phyloP scores from a whole-genome alignment of 2,329 filamentous ascomycete genomes.

The Paraphaeosphaeria sporulosa region DNA sequence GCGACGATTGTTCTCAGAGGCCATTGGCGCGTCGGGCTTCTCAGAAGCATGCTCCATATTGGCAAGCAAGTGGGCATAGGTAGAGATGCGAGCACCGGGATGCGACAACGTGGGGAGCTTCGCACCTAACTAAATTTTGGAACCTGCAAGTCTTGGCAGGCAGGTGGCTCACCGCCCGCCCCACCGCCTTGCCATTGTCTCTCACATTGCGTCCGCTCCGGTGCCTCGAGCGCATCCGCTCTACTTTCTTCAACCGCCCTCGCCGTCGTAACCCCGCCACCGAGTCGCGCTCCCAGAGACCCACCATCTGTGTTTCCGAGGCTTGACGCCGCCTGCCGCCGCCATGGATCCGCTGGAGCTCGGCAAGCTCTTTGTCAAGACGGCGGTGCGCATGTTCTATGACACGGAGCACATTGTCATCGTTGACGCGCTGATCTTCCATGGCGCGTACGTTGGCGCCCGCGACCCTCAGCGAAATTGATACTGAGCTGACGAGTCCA shows the following conservation, averaged over 20 bases:
- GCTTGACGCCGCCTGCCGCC: constrained; percentile 9
- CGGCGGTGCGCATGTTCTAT: constrained; percentile 85
- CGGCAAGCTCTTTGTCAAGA: constrained; percentile 82
- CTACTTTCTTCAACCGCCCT: background rate
- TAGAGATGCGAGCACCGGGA: background rate
- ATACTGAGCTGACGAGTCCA: constrained; percentile 40
- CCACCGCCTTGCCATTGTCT: constrained; percentile 22
- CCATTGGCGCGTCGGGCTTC: constrained; percentile 33
- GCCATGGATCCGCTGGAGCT: constrained; percentile 65
- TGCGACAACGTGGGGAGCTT: constrained; percentile 6
- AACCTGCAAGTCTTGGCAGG: constrained; percentile 29
- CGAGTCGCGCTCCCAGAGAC: background rate
- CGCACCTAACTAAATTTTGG: constrained; percentile 26
- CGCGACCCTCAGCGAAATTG: constrained; percentile 6
- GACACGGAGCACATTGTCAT: constrained; percentile 83
- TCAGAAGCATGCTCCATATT: constrained; percentile 33
- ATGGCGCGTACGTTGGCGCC: constrained; percentile 66
- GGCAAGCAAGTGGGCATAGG: constrained; percentile 19
- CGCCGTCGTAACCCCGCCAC: background rate
- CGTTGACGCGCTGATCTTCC: constrained; percentile 78
- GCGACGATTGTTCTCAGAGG: constrained; percentile 26
- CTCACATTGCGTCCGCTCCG: constrained; percentile 12
- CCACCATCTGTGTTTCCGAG: background rate
- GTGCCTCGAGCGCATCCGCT: constrained; percentile 8
- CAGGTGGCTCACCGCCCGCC: constrained; percentile 33